Conservation (phyloP, 2,329 filamentous ascomycete genomes). For the Remersonia thermophila region DNA sequence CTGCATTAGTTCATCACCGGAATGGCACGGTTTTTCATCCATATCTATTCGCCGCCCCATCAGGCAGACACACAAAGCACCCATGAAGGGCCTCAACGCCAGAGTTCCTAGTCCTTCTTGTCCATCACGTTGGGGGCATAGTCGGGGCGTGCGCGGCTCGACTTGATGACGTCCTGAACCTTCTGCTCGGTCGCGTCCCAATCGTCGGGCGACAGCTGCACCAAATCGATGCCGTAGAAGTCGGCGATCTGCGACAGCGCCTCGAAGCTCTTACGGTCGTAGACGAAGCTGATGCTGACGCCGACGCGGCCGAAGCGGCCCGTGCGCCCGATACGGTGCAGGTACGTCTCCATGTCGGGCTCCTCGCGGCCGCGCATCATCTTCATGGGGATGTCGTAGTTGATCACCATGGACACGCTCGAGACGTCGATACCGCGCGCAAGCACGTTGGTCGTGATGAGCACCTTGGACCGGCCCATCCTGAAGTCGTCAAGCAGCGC, state of each 20-base stretch:
- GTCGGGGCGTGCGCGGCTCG: constrained; percentile 17
- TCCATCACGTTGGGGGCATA: constrained; percentile 16
- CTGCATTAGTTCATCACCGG: too few relatives aligned
- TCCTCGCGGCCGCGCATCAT: constrained; percentile 63
- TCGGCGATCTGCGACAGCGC: constrained; percentile 69
- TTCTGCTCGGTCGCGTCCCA: constrained; percentile 82
- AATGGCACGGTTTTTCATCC: too few relatives aligned
- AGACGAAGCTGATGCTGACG: constrained; percentile 89
- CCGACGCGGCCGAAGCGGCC: constrained; percentile 94
- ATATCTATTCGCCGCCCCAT: too few relatives aligned
- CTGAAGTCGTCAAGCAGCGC: constrained; percentile 78
- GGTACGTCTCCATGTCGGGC: constrained; percentile 88
- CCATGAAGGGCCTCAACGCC: too few relatives aligned
- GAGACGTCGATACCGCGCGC: constrained; percentile 88
- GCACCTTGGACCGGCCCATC: constrained; percentile 75
- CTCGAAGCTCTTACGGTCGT: constrained; percentile 68
- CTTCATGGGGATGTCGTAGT: constrained; percentile 79
- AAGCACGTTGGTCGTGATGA: constrained; percentile 95
- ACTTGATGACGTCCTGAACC: constrained; percentile 25
- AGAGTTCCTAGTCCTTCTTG: too few relatives aligned
- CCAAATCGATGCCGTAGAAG: constrained; percentile 70
- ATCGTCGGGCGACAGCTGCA: constrained; percentile 70
- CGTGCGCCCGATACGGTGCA: constrained; percentile 94
- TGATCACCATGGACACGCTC: constrained; percentile 94
- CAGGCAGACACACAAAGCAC: too few relatives aligned